phyloP scores from a whole-genome alignment of 179 eudicot species.

The Beta macrorhiza region DNA sequence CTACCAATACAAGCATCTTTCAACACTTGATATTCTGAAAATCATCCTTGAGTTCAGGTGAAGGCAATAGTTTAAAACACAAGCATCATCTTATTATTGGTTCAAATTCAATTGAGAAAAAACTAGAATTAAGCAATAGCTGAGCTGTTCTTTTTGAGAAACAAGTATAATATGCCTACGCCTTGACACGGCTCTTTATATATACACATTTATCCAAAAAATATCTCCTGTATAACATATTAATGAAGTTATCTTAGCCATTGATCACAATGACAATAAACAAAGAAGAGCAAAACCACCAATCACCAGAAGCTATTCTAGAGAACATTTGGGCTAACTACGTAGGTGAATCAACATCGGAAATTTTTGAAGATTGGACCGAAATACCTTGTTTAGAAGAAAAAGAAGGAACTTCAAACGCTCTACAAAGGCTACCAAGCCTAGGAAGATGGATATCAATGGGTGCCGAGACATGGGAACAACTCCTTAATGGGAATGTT shows the following conservation, averaged over 20 bases:
- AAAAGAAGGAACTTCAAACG: slow-evolving; percentile 23
- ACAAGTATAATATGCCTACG: slow-evolving; percentile 1
- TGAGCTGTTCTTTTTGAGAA: slow-evolving; percentile 27
- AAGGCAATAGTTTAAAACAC: slow-evolving; percentile 26
- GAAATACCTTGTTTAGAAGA: slow-evolving; percentile 41
- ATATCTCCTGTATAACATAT: neutral
- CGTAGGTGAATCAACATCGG: slow-evolving; percentile 30
- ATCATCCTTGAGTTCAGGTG: slow-evolving; percentile 43
- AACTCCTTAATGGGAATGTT: slow-evolving; percentile 33
- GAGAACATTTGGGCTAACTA: slow-evolving; percentile 66
- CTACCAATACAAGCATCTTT: slow-evolving; percentile 13
- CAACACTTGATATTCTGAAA: slow-evolving; percentile 29
- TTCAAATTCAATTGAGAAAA: slow-evolving; percentile 16
- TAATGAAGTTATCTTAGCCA: neutral
- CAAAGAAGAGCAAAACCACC: slow-evolving; percentile 17
- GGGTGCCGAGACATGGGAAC: slow-evolving; percentile 68
- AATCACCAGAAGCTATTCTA: slow-evolving; percentile 36
- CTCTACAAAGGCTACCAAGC: slow-evolving; percentile 57
- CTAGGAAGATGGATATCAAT: slow-evolving; percentile 61
- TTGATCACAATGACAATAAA: slow-evolving; percentile 33
- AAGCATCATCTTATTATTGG: slow-evolving; percentile 34
- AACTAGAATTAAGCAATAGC: slow-evolving; percentile 13
- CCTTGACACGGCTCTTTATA: slow-evolving; percentile 9
- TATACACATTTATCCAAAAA: neutral
- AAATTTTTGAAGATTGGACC: slow-evolving; percentile 29